These are phyloP conservation scores for Liquidambar formosana DNA, from an alignment of 164 flowering plant genomes.

Conservation along the genomic window DNA sequence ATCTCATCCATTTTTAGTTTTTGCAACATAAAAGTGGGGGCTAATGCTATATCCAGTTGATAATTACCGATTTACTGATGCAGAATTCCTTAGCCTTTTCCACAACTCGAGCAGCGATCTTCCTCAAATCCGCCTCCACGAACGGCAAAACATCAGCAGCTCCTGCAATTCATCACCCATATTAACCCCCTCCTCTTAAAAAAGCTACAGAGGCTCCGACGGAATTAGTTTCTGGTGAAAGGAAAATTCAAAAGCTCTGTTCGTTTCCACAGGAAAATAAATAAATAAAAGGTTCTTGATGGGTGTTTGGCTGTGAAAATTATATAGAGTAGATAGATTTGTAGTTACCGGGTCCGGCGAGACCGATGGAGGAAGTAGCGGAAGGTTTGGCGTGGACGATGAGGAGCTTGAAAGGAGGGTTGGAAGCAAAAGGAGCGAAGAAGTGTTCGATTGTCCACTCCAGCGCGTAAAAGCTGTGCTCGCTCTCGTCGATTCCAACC, in stretches of 20 bases:
- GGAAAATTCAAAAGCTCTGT: no score
- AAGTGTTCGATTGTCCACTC: constrained; percentile 78
- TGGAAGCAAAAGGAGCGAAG: constrained; percentile 39
- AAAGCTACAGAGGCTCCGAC: not conserved
- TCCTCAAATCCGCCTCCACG: constrained; percentile 68
- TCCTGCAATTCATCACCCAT: constrained; percentile 28
- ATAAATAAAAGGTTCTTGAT: no score
- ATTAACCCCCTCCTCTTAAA: not conserved
- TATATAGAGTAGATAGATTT: not conserved
- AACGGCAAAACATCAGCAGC: constrained; percentile 54
- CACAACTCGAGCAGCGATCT: constrained; percentile 49
- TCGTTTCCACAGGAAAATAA: no score
- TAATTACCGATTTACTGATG: constrained; percentile 46
- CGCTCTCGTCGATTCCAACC: constrained; percentile 77
- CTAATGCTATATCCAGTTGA: not conserved
- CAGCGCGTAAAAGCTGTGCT: constrained; percentile 66
- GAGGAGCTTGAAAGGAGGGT: constrained; percentile 59
- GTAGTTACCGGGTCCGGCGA: constrained; percentile 66
- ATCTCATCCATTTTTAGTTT: not conserved
- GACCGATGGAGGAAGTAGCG: constrained; percentile 47
- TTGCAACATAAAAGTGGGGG: not conserved
- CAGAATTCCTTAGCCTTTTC: constrained; percentile 60
- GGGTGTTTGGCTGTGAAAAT: no score
- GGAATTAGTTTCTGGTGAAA: no score
- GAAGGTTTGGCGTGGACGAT: constrained; percentile 72